Evolutionary conservation across 2,329 filamentous ascomycete species (phyloP).

Genomic region (Cercospora beticola): DNA sequence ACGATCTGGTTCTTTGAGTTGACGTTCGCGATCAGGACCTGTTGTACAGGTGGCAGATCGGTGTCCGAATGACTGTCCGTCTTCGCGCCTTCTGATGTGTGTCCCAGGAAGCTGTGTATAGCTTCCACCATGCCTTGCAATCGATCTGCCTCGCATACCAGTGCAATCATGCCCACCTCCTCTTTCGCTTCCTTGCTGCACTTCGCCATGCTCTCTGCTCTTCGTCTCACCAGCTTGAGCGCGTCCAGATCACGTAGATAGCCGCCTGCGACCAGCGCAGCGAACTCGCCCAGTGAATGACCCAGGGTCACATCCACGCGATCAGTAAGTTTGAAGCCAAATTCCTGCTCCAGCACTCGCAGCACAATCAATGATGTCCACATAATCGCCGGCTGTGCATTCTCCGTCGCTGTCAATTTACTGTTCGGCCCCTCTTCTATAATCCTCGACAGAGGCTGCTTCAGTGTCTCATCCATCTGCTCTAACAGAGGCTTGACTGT

Average conservation of each 20-base stretch:
- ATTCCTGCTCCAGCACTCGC: slow-evolving; percentile 81
- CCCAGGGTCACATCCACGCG: slow-evolving; percentile 81
- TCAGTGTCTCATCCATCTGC: slow-evolving; percentile 77
- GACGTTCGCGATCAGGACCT: slow-evolving; percentile 88
- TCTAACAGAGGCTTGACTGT: slow-evolving; percentile 76
- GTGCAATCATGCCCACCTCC: slow-evolving; percentile 90
- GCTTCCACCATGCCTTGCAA: slow-evolving; percentile 67
- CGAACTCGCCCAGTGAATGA: slow-evolving; percentile 91
- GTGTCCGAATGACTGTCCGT: slow-evolving; percentile 60
- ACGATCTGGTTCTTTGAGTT: slow-evolving; percentile 98
- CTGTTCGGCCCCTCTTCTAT: slow-evolving; percentile 79
- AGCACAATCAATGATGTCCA: slow-evolving; percentile 88
- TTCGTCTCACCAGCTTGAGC: slow-evolving; percentile 69
- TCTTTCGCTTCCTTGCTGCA: slow-evolving; percentile 67
- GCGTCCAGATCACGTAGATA: slow-evolving; percentile 77
- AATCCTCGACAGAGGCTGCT: slow-evolving; percentile 71
- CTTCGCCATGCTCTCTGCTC: slow-evolving; percentile 79
- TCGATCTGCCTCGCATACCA: slow-evolving; percentile 82
- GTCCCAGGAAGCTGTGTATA: slow-evolving; percentile 76
- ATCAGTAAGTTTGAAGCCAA: slow-evolving; percentile 69
- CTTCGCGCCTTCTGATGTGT: slow-evolving; percentile 62
- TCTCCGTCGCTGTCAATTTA: slow-evolving; percentile 74
- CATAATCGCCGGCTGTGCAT: slow-evolving; percentile 95
- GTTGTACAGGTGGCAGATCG: slow-evolving; percentile 72
- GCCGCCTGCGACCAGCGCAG: slow-evolving; percentile 80